These are phyloP conservation scores for Venturia asperata DNA, from an alignment of 2,329 filamentous ascomycete species.

Conservation along the genomic window DNA sequence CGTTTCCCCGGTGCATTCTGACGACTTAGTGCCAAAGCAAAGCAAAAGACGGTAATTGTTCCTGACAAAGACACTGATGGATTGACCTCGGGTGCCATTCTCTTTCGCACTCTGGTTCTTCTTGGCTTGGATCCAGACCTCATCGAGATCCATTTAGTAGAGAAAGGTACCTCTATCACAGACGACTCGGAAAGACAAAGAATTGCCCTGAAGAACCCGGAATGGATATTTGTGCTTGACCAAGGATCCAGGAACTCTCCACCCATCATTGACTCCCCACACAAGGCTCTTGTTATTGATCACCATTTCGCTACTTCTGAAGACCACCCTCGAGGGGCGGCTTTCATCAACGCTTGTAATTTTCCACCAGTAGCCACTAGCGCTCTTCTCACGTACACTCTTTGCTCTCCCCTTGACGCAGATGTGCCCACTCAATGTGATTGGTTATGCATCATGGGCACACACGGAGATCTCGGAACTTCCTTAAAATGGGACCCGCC, in stretches of 20 bases:
- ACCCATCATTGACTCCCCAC: constrained; percentile 45
- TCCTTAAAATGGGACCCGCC: constrained; percentile 58
- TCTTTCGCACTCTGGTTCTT: constrained; percentile 51
- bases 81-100: constrained; percentile 55
- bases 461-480: constrained; percentile 59
- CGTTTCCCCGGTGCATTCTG: constrained; percentile 19
- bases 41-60: constrained; percentile 51
- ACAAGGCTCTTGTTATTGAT: constrained; percentile 55
- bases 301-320: constrained; percentile 53
- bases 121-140: constrained; percentile 49
- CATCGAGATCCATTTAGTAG: constrained; percentile 53
- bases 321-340: constrained; percentile 50
- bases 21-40: constrained; percentile 41
- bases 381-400: constrained; percentile 56
- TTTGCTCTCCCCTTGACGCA: constrained; percentile 52
- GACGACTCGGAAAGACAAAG: constrained; percentile 45
- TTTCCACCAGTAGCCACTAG: constrained; percentile 60
- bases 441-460: constrained; percentile 59
- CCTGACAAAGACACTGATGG: constrained; percentile 66
- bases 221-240: constrained; percentile 57
- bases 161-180: constrained; percentile 54
- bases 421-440: constrained; percentile 45
- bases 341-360: constrained; percentile 55
- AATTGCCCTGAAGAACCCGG: constrained; percentile 46
- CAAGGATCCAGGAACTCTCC: constrained; percentile 54